Conservation (phyloP, 352 stramenopile genomes). For the Saprolegnia parasitica region DNA sequence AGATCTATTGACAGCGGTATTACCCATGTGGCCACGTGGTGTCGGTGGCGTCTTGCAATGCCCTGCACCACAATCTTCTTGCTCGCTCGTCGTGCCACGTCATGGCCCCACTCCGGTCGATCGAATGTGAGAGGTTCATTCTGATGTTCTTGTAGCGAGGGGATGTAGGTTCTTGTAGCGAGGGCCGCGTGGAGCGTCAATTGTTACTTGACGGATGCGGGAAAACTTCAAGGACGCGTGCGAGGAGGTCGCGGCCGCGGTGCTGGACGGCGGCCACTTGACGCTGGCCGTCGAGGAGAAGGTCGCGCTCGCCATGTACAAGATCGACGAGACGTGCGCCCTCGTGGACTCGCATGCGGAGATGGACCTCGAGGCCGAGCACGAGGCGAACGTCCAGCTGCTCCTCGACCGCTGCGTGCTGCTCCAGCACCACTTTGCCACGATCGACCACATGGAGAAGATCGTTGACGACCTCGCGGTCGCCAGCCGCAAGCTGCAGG, state of each 20-base stretch:
- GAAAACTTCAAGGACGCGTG: conserved; percentile 27
- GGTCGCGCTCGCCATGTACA: conserved; percentile 29
- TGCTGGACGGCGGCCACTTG: conserved; percentile 22
- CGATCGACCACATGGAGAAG: conserved; percentile 28
- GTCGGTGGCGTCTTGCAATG: no score
- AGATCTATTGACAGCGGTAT: no score
- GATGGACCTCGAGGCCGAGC: conserved; percentile 23
- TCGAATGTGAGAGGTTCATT: no score
- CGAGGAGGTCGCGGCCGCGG: background rate
- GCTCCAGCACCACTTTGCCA: conserved; percentile 19
- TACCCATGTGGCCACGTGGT: no score
- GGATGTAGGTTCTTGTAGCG: no score
- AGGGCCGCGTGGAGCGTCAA: no score
- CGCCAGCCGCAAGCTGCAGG: conserved; percentile 18
- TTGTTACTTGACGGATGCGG: background rate
- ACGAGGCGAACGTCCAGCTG: conserved; percentile 5
- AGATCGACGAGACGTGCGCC: conserved; percentile 27
- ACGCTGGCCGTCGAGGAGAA: conserved; percentile 24
- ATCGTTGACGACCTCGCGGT: conserved; percentile 23
- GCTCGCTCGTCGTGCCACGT: no score
- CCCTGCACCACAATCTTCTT: no score
- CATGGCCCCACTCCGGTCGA: no score
- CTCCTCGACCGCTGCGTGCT: conserved; percentile 16
- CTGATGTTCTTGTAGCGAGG: no score
- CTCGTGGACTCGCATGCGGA: conserved; percentile 25